Evolutionary conservation across 768 basidiomycete species (phyloP), one percentile per base, ranked within the genome.

Genomic region (Phlegmacium glaucopus): DNA sequence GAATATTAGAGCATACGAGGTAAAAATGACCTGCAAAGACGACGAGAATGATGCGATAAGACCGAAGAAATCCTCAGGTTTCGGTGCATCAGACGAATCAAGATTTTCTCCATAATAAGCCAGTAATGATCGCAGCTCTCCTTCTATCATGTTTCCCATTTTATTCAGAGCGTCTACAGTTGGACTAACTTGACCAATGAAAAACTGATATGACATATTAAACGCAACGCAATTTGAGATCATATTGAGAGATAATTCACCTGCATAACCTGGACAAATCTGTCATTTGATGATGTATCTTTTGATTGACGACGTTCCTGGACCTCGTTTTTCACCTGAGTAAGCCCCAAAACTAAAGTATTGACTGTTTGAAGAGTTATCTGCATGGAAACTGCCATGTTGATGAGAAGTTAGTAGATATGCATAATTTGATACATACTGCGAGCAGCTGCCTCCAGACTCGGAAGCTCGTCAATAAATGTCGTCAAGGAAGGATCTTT

Each of bases 31-130:
- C 78, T 84, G 82, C 15, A 94, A 70, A 1, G 80, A 80, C 0
- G 80, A 79, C 1, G 85, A 86, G 65, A 93, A 92, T 0, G 83
- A 78, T n/a, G 79, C 71, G 39, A 93, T 76, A 45, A 84, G 66
- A 0, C 76, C 78, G 56, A 96, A 94, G 60, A 96, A 83, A 51
- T 89, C 87, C 61, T 94, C 94, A 0, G 87, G 79, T 57, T 85
- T 90, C 3, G 77, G 75, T 1, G 81, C 72, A 12, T 90, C 82
- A 0, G 79, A 71, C 0, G 78, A 70, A 42, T 82, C 78, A 2
- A 82, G 77, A 44, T 74, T 74, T 61, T 95, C 91, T 5, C 92
- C 92, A 59, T 85, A 95, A 68, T 87, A 96, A 1, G 57, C 48
- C 6, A 90, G 67, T 18, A 93, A 52, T 3, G 74, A 73, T 16